phyloP scores from a whole-genome alignment of 2,329 filamentous ascomycete genomes.

The Epicoccum nigrum region DNA sequence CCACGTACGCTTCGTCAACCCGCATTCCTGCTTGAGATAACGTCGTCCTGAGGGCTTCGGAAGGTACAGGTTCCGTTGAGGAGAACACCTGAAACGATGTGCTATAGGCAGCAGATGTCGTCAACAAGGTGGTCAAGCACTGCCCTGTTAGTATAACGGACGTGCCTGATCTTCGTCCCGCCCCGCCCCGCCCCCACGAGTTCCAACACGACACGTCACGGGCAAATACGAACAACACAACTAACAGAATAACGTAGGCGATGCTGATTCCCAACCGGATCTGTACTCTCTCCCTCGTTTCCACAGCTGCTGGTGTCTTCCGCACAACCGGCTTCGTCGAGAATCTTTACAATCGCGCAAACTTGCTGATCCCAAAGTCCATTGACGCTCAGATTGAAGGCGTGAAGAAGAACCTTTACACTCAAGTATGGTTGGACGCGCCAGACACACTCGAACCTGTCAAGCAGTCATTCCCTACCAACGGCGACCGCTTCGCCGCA shows the following conservation, averaged over 20 bases:
- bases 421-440: constrained; percentile 63
- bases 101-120: constrained; percentile 25
- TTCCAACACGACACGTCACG: background rate
- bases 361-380: constrained; percentile 70
- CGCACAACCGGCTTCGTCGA: constrained; percentile 61
- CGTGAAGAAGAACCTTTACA: constrained; percentile 71
- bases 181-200: constrained; percentile 29
- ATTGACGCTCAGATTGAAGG: constrained; percentile 70
- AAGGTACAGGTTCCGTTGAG: constrained; percentile 33
- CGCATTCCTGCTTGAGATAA: background rate
- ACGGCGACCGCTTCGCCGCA: constrained; percentile 82
- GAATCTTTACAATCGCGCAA: constrained; percentile 66
- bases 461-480: constrained; percentile 67
- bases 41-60: constrained; percentile 21
- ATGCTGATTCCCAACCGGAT: constrained; percentile 56
- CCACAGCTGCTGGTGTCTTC: constrained; percentile 56
- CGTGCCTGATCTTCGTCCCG: constrained; percentile 19
- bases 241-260: constrained; percentile 34
- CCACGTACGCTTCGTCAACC: background rate
- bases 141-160: constrained; percentile 33
- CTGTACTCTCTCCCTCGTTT: constrained; percentile 57
- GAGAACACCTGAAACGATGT: constrained; percentile 15
- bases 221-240: background rate
- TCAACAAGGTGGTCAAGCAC: constrained; percentile 23
- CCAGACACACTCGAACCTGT: constrained; percentile 61